phyloP scores from a whole-genome alignment of 352 stramenopile genomes.

The Phytophthora megakarya region DNA sequence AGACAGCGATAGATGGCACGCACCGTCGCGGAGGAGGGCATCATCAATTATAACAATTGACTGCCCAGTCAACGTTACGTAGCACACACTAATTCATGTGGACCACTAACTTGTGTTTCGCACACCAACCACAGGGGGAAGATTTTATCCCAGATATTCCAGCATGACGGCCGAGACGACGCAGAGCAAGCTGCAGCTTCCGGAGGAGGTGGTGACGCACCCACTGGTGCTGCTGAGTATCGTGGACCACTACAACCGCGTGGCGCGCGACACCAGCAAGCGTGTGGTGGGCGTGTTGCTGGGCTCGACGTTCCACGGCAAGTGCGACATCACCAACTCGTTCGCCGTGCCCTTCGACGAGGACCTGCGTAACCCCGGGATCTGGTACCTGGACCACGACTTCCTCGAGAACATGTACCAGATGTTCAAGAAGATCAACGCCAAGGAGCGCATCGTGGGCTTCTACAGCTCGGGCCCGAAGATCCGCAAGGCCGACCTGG shows the following conservation, averaged over 20 bases:
- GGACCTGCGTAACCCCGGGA: slow-evolving; percentile 95
- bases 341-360: slow-evolving; percentile 99
- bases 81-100: background rate
- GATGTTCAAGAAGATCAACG: slow-evolving; percentile 96
- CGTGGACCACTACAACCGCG: slow-evolving; percentile 99
- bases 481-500: slow-evolving; percentile 94
- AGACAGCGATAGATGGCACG: slow-evolving; percentile 73
- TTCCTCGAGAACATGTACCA: slow-evolving; percentile 98
- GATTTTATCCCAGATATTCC: slow-evolving; percentile 17
- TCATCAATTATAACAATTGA: slow-evolving; percentile 16
- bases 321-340: slow-evolving; percentile 94
- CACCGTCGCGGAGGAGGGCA: slow-evolving; percentile 48
- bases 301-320: slow-evolving; percentile 94
- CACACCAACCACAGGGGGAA: too few relatives aligned
- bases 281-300: slow-evolving; percentile 98
- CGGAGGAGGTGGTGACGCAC: slow-evolving; percentile 96
- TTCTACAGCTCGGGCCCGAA: slow-evolving; percentile 99
- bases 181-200: slow-evolving; percentile 52
- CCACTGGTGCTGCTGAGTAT: slow-evolving; percentile 98
- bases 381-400: slow-evolving; percentile 99
- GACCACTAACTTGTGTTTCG: slow-evolving; percentile 9
- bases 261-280: slow-evolving; percentile 98
- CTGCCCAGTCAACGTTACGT: background rate
- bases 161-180: slow-evolving; percentile 25
- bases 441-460: slow-evolving; percentile 98